Percentiles rank a stretch among this genome's conserved stretches.
Evolutionary conservation across 2,329 filamentous ascomycete genomes (phyloP).

Genomic region (Sporothrix variecibatus): DNA sequence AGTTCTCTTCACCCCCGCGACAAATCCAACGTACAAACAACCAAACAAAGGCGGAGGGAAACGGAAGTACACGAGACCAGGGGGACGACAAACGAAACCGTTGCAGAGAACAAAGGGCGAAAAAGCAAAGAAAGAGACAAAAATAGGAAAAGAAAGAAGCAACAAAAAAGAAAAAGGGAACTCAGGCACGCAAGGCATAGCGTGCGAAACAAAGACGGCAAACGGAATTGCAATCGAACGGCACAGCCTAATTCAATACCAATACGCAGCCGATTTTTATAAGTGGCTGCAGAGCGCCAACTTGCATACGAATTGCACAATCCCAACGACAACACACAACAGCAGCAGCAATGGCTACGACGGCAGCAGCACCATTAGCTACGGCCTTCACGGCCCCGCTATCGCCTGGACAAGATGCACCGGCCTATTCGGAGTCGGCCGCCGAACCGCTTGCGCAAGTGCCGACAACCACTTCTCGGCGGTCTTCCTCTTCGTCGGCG

Average conservation of each 20-base stretch:
- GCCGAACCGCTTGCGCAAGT: not conserved
- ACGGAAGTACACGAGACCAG: not conserved
- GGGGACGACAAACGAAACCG: conserved; percentile 1
- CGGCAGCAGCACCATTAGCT: not conserved
- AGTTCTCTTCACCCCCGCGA: not conserved
- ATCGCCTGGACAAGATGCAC: not conserved
- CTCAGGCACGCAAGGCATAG: conserved; percentile 8
- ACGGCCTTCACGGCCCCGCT: not conserved
- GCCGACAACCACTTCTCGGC: conserved; percentile 9
- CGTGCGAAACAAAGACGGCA: conserved; percentile 20
- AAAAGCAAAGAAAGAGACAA: not conserved
- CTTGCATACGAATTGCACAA: not conserved
- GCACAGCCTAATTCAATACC: not conserved
- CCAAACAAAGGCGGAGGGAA: conserved; percentile 5
- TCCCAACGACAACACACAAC: not conserved
- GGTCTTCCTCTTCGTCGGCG: conserved; percentile 9
- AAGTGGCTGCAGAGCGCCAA: not conserved
- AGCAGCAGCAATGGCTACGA: not conserved
- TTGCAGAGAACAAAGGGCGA: not conserved
- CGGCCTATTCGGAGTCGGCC: not conserved
- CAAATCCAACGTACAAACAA: not conserved
- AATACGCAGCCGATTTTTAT: not conserved
- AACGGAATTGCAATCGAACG: not conserved
- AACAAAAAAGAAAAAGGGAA: not conserved
- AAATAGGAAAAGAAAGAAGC: not conserved